Evolutionary conservation across 2,329 filamentous ascomycete species (phyloP).

Genomic region (Diaporthe vaccinii): DNA sequence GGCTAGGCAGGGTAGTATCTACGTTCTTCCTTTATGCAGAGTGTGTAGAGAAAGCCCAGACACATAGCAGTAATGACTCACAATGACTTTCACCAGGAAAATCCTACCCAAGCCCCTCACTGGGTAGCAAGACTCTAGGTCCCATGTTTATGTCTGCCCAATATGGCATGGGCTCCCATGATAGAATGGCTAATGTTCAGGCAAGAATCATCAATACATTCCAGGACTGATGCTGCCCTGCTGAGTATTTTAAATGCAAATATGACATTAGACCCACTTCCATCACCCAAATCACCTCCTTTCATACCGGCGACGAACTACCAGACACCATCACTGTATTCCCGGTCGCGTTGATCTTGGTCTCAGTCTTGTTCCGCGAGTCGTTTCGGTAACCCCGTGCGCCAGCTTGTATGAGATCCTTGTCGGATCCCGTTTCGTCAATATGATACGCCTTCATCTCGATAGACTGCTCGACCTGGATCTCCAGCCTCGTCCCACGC

Average conservation of each 20-base stretch:
- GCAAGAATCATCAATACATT: neutral
- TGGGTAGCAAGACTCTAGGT: neutral
- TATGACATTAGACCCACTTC: neutral
- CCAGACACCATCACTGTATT: conserved; percentile 3
- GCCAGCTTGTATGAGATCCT: neutral
- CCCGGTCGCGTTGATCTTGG: conserved; percentile 12
- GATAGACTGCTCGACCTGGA: conserved; percentile 42
- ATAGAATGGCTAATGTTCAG: neutral
- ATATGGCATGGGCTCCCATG: neutral
- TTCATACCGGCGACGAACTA: conserved; percentile 11
- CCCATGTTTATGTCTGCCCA: neutral
- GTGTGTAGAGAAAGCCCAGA: neutral
- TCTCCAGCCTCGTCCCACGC: conserved; percentile 46
- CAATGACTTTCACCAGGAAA: neutral
- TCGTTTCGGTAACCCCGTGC: neutral
- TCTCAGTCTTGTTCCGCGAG: conserved; percentile 11
- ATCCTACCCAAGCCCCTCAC: neutral
- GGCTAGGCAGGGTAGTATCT: neutral
- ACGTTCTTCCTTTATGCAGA: neutral
- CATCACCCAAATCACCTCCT: neutral
- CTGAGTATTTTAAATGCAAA: neutral
- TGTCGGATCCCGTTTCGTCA: conserved; percentile 13
- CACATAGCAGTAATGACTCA: neutral
- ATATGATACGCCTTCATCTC: conserved; percentile 40
- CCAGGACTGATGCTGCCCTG: neutral